These are phyloP conservation scores for Leccinum cinnamomeum DNA, from an alignment of 1,284 basidiomycete genomes.

Conservation along the genomic window DNA sequence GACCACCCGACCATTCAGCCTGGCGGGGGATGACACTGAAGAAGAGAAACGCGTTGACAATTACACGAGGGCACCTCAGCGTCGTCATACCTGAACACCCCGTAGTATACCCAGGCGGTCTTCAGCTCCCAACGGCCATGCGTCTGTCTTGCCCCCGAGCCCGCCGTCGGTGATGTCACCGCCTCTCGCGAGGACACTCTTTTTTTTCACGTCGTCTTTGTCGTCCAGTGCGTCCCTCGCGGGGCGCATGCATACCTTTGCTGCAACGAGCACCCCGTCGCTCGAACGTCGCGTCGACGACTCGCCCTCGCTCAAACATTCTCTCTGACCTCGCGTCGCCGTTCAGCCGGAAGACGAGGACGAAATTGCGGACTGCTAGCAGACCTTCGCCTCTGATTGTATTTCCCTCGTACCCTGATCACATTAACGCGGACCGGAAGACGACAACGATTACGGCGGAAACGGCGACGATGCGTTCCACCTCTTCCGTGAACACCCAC, in stretches of 20 bases:
- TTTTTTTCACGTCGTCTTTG: constrained; percentile 32
- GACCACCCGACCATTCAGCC: neutral
- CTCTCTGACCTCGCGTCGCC: constrained; percentile 22
- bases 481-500: neutral
- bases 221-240: constrained; percentile 24
- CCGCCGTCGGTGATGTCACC: constrained; percentile 34
- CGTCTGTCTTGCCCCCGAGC: constrained; percentile 28
- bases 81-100: constrained; percentile 12
- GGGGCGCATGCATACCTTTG: constrained; percentile 1
- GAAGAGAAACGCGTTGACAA: constrained; percentile 10
- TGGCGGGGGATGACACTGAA: neutral
- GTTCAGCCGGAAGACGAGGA: constrained; percentile 10
- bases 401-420: constrained; percentile 25
- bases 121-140: constrained; percentile 23
- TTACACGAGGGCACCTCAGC: constrained; percentile 22
- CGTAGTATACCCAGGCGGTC: constrained; percentile 5
- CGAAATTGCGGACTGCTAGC: neutral
- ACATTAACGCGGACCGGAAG: neutral
- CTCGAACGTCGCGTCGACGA: neutral
- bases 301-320: constrained; percentile 9
- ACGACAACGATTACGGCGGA: neutral
- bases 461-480: neutral
- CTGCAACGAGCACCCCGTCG: neutral
- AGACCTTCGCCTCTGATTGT: constrained; percentile 20
- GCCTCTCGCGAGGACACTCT: constrained; percentile 29